A percentile compares a stretch with the other conserved stretches of the same genome.
Conservation (phyloP, 768 basidiomycete species). For the Psilocybe cyanescens region DNA sequence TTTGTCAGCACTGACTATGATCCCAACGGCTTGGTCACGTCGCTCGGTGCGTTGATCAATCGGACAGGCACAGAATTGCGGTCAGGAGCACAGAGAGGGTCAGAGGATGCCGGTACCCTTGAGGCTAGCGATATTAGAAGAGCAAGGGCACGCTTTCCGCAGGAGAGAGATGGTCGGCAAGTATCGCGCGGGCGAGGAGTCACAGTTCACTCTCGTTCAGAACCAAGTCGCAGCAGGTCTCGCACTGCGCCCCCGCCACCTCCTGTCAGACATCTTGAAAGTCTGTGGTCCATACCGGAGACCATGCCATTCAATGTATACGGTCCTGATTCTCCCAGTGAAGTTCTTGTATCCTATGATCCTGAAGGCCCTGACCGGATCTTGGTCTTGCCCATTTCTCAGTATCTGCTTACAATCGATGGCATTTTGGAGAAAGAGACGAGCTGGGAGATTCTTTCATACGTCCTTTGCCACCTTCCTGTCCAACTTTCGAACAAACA, state of each 20-base stretch:
- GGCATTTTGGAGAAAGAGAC: constrained; percentile 72
- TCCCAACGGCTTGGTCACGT: constrained; percentile 55
- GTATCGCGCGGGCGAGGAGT: constrained; percentile 56
- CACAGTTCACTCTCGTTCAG: constrained; percentile 44
- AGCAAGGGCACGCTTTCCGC: constrained; percentile 50
- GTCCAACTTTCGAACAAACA: constrained; percentile 94
- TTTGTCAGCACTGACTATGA: constrained; percentile 60
- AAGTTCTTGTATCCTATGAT: constrained; percentile 69
- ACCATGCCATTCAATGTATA: constrained; percentile 55
- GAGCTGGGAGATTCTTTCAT: constrained; percentile 94
- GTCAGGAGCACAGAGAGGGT: constrained; percentile 16
- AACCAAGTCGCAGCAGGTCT: constrained; percentile 65
- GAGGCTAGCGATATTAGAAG: constrained; percentile 39
- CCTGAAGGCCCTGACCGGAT: constrained; percentile 44
- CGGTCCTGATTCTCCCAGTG: constrained; percentile 66
- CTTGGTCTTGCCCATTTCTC: constrained; percentile 71
- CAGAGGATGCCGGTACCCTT: constrained; percentile 16
- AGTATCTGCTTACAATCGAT: constrained; percentile 67
- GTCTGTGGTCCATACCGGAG: constrained; percentile 77
- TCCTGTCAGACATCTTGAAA: constrained; percentile 41
- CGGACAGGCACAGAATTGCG: constrained; percentile 38
- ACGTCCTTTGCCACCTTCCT: constrained; percentile 89
- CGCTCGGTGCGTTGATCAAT: constrained; percentile 68
- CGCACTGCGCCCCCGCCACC: constrained; percentile 43
- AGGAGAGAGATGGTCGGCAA: constrained; percentile 55